These are phyloP conservation scores for Beauveria brongniartii DNA, from an alignment of 2,329 filamentous ascomycete species.

Conservation along the genomic window DNA sequence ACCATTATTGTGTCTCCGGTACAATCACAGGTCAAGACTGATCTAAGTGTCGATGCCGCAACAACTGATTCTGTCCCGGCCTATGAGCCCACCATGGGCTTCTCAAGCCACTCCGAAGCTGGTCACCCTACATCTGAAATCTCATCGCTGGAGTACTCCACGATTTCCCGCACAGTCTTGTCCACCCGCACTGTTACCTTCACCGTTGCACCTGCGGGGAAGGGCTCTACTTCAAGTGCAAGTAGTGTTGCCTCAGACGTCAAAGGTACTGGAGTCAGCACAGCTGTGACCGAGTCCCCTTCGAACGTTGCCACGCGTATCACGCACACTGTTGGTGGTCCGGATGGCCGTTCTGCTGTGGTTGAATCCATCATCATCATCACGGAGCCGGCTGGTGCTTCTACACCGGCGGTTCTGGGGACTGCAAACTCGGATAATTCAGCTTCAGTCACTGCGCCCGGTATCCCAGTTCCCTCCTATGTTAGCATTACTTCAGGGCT, in stretches of 20 bases:
- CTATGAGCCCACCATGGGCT: background rate
- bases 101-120: background rate
- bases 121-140: background rate
- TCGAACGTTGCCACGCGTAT: slow-evolving; percentile 17
- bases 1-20: slow-evolving; percentile 18
- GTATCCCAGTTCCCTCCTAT: background rate
- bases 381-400: slow-evolving; percentile 12
- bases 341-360: slow-evolving; percentile 26
- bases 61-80: background rate
- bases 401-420: background rate
- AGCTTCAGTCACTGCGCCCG: background rate
- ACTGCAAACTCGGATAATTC: background rate
- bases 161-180: slow-evolving; percentile 10
- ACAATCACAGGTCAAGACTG: slow-evolving; percentile 2
- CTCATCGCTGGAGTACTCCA: slow-evolving; percentile 4
- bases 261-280: background rate
- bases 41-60: background rate
- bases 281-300: background rate
- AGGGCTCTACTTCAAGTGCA: background rate
- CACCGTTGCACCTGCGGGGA: background rate
- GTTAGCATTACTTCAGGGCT: background rate
- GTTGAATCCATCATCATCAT: slow-evolving; percentile 27
- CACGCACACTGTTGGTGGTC: slow-evolving; percentile 23
- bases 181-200: slow-evolving; percentile 18
- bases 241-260: background rate